Percentiles rank a stretch among this genome's conserved stretches.
Evolutionary conservation across 352 stramenopile species (phyloP).

Genomic region (Phytophthora pinifolia): DNA sequence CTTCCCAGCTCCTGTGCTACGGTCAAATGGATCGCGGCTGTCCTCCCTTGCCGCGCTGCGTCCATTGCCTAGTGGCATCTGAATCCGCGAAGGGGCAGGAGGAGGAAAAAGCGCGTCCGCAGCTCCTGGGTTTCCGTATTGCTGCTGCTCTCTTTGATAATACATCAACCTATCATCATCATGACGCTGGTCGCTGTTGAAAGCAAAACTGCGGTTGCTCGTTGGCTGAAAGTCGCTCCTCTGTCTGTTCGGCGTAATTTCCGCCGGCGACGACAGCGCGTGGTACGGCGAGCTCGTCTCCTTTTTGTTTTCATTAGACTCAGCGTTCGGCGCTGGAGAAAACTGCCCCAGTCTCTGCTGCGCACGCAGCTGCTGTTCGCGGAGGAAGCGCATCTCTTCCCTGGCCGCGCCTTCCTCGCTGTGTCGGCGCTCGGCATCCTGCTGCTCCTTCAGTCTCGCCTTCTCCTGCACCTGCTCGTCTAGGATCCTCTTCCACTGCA

Average conservation of each 20-base stretch:
- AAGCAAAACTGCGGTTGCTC: slow-evolving; percentile 20
- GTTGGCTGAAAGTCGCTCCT: slow-evolving; percentile 17
- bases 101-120: slow-evolving; percentile 24
- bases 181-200: slow-evolving; percentile 10
- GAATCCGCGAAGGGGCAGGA: slow-evolving; percentile 22
- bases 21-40: slow-evolving; percentile 11
- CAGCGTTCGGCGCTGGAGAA: slow-evolving; percentile 16
- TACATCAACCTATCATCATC: slow-evolving; percentile 15
- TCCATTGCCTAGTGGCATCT: slow-evolving; percentile 12
- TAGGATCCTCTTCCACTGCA: slow-evolving; percentile 68
- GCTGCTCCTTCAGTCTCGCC: slow-evolving; percentile 42
- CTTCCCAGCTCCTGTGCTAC: slow-evolving; percentile 3
- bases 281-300: slow-evolving; percentile 17
- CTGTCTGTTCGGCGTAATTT: slow-evolving; percentile 9
- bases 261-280: slow-evolving; percentile 18
- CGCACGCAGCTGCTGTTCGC: slow-evolving; percentile 63
- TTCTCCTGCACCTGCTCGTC: slow-evolving; percentile 81
- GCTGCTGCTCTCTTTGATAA: slow-evolving; percentile 19
- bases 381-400: slow-evolving; percentile 53
- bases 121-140: slow-evolving; percentile 10
- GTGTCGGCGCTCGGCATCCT: slow-evolving; percentile 38
- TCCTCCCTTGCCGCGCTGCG: slow-evolving; percentile 16
- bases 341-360: slow-evolving; percentile 43
- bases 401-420: slow-evolving; percentile 43
- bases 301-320: slow-evolving; percentile 11